phyloP scores from a whole-genome alignment of 2,329 filamentous ascomycete species.

The Diaporthe helianthi region DNA sequence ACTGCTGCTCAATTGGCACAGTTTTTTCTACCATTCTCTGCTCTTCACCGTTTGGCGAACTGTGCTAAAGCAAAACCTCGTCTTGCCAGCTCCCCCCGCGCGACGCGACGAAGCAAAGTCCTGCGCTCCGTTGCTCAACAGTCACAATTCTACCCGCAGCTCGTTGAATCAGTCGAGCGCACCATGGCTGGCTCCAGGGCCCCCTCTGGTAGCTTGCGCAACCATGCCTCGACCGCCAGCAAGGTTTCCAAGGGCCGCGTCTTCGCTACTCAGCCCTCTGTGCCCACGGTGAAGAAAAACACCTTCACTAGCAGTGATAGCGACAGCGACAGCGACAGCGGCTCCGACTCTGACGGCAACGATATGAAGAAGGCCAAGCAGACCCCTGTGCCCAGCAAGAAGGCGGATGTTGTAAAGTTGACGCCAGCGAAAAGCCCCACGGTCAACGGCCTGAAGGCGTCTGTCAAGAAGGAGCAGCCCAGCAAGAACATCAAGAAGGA shows the following conservation, averaged over 20 bases:
- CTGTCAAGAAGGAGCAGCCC: constrained; percentile 29
- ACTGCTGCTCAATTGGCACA: not conserved
- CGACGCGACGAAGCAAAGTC: not conserved
- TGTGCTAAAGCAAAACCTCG: constrained; percentile 9
- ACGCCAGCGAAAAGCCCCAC: constrained; percentile 32
- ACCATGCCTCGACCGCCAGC: constrained; percentile 33
- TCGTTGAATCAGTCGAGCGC: not conserved
- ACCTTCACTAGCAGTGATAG: constrained; percentile 39
- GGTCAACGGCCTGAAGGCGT: constrained; percentile 28
- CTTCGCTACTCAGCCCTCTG: constrained; percentile 35
- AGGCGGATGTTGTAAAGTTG: constrained; percentile 20
- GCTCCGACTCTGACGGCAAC: constrained; percentile 42
- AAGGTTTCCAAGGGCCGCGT: constrained; percentile 15
- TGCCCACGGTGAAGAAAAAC: constrained; percentile 44
- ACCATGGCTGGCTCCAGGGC: constrained; percentile 31
- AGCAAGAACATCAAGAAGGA: constrained; percentile 36
- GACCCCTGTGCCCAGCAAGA: constrained; percentile 32
- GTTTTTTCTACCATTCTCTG: not conserved
- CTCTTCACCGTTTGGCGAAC: not conserved
- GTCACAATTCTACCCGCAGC: constrained; percentile 10
- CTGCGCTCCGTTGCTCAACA: not conserved
- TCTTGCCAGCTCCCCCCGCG: not conserved
- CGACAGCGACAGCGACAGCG: constrained; percentile 38
- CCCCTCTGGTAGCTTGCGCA: constrained; percentile 30
- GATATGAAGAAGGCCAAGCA: constrained; percentile 45